phyloP scores from a whole-genome alignment of 192 early-diverging fungal genomes.

The Coemansia sp. region DNA sequence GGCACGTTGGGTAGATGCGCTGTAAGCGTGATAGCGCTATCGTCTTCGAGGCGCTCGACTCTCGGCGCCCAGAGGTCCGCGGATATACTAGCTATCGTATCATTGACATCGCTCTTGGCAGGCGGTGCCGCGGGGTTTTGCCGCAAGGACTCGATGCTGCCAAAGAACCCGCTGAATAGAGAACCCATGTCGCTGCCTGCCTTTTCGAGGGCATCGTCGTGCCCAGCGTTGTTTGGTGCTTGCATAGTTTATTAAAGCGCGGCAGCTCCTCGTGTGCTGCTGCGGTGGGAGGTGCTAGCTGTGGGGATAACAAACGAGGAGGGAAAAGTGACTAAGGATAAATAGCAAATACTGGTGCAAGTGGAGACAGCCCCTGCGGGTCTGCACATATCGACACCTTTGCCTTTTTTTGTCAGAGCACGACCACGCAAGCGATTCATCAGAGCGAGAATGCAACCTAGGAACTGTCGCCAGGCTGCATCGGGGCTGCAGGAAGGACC shows the following conservation, averaged over 20 bases:
- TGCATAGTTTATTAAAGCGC: not conserved
- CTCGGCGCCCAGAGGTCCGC: constrained; percentile 42
- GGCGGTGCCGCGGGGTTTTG: constrained; percentile 9
- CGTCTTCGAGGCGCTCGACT: constrained; percentile 29
- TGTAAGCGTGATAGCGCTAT: constrained; percentile 9
- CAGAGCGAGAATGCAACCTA: not conserved
- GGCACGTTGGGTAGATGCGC: constrained; percentile 40
- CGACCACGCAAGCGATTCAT: not conserved
- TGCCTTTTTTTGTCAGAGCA: not conserved
- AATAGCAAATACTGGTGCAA: not conserved
- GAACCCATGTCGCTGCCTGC: constrained; percentile 40
- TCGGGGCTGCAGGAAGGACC: not conserved
- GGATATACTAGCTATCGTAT: constrained; percentile 37
- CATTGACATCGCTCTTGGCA: constrained; percentile 22
- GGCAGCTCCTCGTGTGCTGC: not conserved
- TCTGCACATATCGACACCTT: not conserved
- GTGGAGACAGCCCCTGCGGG: not conserved
- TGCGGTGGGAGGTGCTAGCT: not conserved
- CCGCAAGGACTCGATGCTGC: constrained; percentile 45
- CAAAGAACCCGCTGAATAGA: constrained; percentile 48
- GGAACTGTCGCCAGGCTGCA: constrained; percentile 1
- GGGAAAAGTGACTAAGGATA: not conserved
- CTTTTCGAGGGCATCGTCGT: constrained; percentile 22
- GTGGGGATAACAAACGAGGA: not conserved
- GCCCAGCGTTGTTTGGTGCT: not conserved